Conservation (phyloP, 345 rosid species). For the Bretschneidera sinensis region DNA sequence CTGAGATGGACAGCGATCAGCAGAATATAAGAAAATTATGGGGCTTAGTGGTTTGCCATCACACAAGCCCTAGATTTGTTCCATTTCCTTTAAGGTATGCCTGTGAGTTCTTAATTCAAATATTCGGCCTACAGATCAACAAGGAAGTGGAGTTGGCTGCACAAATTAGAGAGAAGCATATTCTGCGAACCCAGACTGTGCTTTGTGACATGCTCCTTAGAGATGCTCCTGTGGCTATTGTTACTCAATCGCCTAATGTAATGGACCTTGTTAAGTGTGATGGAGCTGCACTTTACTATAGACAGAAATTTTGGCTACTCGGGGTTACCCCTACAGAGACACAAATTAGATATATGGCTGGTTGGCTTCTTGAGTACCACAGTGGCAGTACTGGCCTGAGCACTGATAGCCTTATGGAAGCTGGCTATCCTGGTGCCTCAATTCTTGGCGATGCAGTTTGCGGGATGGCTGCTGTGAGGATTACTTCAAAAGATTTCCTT, state of each 20-base stretch:
- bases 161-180: constrained; percentile 65
- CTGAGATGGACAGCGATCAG: constrained; percentile 33
- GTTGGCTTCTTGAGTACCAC: constrained; percentile 67
- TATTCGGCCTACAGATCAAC: constrained; percentile 66
- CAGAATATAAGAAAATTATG: constrained; percentile 55
- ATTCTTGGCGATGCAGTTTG: constrained; percentile 62
- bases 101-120: constrained; percentile 80
- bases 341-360: constrained; percentile 56
- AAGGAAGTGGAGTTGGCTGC: constrained; percentile 71
- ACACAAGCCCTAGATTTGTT: constrained; percentile 66
- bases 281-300: constrained; percentile 74
- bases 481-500: constrained; percentile 58
- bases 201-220: constrained; percentile 89
- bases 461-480: constrained; percentile 67
- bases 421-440: constrained; percentile 75
- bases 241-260: constrained; percentile 71
- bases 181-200: constrained; percentile 64
- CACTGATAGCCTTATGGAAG: constrained; percentile 79
- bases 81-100: constrained; percentile 82
- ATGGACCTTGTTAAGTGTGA: constrained; percentile 89
- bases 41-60: constrained; percentile 96
- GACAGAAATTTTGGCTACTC: constrained; percentile 55
- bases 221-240: constrained; percentile 73
- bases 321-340: constrained; percentile 71
- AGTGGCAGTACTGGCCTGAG: constrained; percentile 60